Evolutionary conservation across 768 basidiomycete species (phyloP).

Genomic region (Pholiota conissans): DNA sequence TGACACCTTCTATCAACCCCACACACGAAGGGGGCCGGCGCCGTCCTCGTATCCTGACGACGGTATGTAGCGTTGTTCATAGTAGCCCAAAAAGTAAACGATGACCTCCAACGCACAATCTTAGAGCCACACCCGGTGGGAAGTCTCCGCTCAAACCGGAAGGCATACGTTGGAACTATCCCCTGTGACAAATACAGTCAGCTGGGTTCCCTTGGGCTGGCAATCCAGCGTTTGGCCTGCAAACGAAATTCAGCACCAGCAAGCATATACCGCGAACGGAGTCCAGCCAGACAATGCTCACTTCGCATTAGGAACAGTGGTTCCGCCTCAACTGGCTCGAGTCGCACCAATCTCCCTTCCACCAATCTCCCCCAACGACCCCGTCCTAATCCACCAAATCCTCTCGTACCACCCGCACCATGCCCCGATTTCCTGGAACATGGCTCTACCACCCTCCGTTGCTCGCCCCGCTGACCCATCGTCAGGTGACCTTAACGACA

Average conservation of each 20-base stretch:
- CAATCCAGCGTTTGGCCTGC: background rate
- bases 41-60: background rate
- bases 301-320: background rate
- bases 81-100: background rate
- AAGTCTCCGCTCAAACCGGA: too few species aligned
- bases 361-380: background rate
- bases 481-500: too few species aligned
- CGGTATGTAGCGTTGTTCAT: background rate
- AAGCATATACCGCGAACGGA: background rate
- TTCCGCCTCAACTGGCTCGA: background rate
- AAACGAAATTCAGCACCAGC: background rate
- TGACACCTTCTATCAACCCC: background rate
- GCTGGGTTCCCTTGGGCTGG: too few species aligned
- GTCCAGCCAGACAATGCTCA: background rate
- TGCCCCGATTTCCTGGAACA: background rate
- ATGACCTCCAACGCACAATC: background rate
- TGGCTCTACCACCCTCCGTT: background rate
- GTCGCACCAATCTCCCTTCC: background rate
- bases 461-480: background rate
- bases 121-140: background rate
- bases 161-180: too few species aligned
- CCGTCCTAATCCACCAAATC: background rate
- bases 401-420: background rate
- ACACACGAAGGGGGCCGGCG: background rate
- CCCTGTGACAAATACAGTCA: too few species aligned